Evolutionary conservation across 441 rosid species (phyloP).

Genomic region (Capsella rubella): DNA sequence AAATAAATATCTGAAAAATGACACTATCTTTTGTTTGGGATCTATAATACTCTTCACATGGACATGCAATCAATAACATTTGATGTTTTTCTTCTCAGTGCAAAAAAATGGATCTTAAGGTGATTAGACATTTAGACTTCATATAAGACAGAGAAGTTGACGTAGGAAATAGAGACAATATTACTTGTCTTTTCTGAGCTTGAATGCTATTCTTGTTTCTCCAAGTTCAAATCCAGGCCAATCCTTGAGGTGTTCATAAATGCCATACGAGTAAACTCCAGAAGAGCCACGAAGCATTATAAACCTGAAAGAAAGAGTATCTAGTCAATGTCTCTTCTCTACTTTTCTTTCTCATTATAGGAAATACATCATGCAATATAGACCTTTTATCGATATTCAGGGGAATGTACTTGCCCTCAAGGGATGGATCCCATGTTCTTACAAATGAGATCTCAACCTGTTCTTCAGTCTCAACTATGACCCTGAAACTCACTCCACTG

Average conservation of each 20-base stretch:
- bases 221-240: slow-evolving; percentile 86
- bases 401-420: slow-evolving; percentile 67
- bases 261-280: slow-evolving; percentile 79
- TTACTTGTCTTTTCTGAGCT: slow-evolving; percentile 92
- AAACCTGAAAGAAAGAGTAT: slow-evolving; percentile 56
- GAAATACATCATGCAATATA: slow-evolving; percentile 13
- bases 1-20: slow-evolving; percentile 5
- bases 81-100: background rate
- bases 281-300: slow-evolving; percentile 79
- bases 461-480: slow-evolving; percentile 66
- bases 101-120: slow-evolving; percentile 12
- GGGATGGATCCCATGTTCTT: slow-evolving; percentile 68
- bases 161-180: background rate
- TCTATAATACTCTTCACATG: slow-evolving; percentile 13
- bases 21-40: background rate
- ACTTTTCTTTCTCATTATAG: slow-evolving; percentile 12
- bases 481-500: slow-evolving; percentile 59
- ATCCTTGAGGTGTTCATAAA: slow-evolving; percentile 70
- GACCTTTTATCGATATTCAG: slow-evolving; percentile 83
- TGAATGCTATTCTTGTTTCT: slow-evolving; percentile 80
- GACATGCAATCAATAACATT: background rate
- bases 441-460: slow-evolving; percentile 84
- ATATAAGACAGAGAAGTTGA: slow-evolving; percentile 1
- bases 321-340: slow-evolving; percentile 22
- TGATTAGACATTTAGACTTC: background rate